Evolutionary conservation across 1,139 yeast genomes (phyloP), one percentile per base, ranked within the genome.

Genomic region (Suhomyces wounanorum): DNA sequence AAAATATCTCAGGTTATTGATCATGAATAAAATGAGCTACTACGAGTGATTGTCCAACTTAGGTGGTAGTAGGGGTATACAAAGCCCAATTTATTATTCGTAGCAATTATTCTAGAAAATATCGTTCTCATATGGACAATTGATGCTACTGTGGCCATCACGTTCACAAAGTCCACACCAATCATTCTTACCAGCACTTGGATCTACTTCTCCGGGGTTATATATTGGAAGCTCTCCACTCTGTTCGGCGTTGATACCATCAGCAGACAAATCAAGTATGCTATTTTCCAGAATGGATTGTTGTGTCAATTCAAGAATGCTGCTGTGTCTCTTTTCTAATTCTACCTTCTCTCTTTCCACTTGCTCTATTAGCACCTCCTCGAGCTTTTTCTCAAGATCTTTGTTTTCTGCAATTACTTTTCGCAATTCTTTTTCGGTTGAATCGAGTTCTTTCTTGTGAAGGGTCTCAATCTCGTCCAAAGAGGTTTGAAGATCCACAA

Each of bases 131-230:
- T 81, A 89, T 0, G 97, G 97, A 69, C 98, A 92, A 51, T 89
- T 89, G 42, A 85, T 75, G 57, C 95, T 86, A 51, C 84, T 87
- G 63, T 92, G 98, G 1, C 98, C 98, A 47, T 83, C 85, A 50
- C 90, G 73, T 67, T 92, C 98, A 70, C 98, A 92, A 47, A 90
- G 75, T 0, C 96, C 96, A 70, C 98, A 92, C 96, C 97, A 92
- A 59, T 83, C 78, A 21, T 72, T 73, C 45, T 90, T 78, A 1
- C 97, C 97, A 1, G 82, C 82, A 5, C 92, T 78, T 0, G 94
- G 87, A 63, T 89, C 96, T 2, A 72, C 62, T 36, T 74, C 74
- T 1, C 58, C 68, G 0, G 90, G 88, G 47, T 70, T 67, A 53
- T 79, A 85, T 1, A 84, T 72, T 16, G 87, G 86, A 28, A 64